Conservation (phyloP, 805 yeast genomes). For the Yarrowia phangngaensis region DNA sequence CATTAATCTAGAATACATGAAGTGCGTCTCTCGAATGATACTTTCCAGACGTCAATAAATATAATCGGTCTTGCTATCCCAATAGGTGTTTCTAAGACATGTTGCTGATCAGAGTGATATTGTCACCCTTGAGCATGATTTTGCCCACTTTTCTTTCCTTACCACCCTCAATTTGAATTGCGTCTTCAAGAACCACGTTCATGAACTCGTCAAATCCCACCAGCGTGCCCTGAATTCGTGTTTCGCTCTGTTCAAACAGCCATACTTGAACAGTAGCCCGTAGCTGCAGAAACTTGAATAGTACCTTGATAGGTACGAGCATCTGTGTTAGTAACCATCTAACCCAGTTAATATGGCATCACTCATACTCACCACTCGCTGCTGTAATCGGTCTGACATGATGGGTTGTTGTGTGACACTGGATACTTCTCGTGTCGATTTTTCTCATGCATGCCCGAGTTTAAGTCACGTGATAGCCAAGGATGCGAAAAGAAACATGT, state of each 20-base stretch:
- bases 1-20: conserved; percentile 20
- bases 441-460: conserved; percentile 11
- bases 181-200: conserved; percentile 69
- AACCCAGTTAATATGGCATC: background rate
- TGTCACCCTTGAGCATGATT: conserved; percentile 87
- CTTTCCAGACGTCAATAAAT: conserved; percentile 13
- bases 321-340: conserved; percentile 40
- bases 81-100: too few relatives aligned
- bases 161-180: conserved; percentile 57
- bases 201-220: conserved; percentile 96
- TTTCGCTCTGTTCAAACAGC: conserved; percentile 80
- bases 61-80: background rate
- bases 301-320: conserved; percentile 88
- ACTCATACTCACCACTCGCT: conserved; percentile 20
- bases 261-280: conserved; percentile 77
- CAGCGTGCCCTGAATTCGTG: conserved; percentile 75
- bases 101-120: conserved; percentile 67
- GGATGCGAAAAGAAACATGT: too few relatives aligned
- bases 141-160: conserved; percentile 47
- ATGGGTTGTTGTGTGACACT: conserved; percentile 2
- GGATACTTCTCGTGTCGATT: conserved; percentile 16
- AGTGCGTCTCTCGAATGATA: conserved; percentile 6
- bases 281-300: conserved; percentile 81
- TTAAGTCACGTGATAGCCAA: conserved; percentile 25
- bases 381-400: conserved; percentile 22